Conservation (phyloP, 139 green algal genomes). For the Yamagishiella unicocca region DNA sequence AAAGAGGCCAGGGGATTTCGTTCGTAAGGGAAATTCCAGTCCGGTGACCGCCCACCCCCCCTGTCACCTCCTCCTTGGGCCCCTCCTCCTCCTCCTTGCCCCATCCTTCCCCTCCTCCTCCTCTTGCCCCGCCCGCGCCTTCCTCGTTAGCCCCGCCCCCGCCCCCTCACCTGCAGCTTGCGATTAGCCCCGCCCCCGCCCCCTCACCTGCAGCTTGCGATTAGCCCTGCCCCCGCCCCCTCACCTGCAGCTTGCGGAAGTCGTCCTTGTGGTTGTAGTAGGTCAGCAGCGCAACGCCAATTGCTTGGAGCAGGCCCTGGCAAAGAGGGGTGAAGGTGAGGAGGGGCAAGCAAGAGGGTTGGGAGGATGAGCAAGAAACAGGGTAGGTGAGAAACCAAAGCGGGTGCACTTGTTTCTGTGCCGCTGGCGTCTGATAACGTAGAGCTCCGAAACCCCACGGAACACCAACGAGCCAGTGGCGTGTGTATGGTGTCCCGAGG, state of each 20-base stretch:
- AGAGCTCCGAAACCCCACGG: too few species aligned
- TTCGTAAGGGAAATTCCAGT: background rate
- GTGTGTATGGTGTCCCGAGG: too few species aligned
- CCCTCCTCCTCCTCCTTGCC: too few species aligned
- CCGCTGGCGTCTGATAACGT: too few species aligned
- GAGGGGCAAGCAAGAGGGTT: too few species aligned
- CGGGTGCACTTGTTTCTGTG: too few species aligned
- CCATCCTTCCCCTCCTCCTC: too few species aligned
- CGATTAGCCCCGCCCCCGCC: background rate
- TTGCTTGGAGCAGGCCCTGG: slow-evolving; percentile 72
- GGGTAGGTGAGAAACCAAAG: too few species aligned
- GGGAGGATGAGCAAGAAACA: too few species aligned
- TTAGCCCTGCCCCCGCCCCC: background rate
- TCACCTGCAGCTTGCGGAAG: slow-evolving; percentile 65
- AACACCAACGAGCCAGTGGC: too few species aligned
- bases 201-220: slow-evolving; percentile 17
- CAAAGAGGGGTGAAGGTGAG: background rate
- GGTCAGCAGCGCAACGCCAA: slow-evolving; percentile 66
- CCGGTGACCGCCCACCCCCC: background rate
- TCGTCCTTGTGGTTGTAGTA: slow-evolving; percentile 67
- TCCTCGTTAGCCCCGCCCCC: background rate
- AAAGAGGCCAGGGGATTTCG: background rate
- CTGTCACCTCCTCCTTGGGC: background rate
- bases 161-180: background rate
- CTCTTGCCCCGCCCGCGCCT: background rate